phyloP scores from a whole-genome alignment of 2,329 filamentous ascomycete species.

The Nemania sp. region DNA sequence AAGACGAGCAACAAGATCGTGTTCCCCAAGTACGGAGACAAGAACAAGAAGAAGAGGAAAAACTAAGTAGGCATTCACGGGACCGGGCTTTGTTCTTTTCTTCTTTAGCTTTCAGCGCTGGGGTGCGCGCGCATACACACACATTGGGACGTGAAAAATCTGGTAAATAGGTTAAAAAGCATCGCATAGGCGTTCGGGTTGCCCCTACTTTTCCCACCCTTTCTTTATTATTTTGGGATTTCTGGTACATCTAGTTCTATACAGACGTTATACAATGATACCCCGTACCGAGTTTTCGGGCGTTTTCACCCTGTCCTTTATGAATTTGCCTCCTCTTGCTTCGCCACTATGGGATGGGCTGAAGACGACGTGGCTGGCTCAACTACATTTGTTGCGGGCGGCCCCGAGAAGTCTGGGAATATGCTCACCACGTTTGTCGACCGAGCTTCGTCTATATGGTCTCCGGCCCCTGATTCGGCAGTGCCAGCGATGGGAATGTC shows the following conservation, averaged over 20 bases:
- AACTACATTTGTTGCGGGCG: not conserved
- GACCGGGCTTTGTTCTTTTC: not conserved
- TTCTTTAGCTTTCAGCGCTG: not conserved
- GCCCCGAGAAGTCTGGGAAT: not conserved
- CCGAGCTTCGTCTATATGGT: not conserved
- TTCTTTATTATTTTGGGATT: slow-evolving; percentile 21
- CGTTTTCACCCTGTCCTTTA: slow-evolving; percentile 15
- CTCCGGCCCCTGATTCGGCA: not conserved
- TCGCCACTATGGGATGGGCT: slow-evolving; percentile 5
- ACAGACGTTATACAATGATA: slow-evolving; percentile 35
- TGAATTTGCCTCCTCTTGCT: slow-evolving; percentile 6
- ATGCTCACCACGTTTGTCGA: not conserved
- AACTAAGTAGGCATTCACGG: slow-evolving; percentile 24
- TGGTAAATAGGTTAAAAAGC: slow-evolving; percentile 7
- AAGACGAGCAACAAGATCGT: slow-evolving; percentile 62
- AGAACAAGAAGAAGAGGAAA: slow-evolving; percentile 49
- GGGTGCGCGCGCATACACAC: not conserved
- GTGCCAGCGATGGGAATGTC: not conserved
- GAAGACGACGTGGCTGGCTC: not conserved
- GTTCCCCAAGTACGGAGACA: slow-evolving; percentile 62
- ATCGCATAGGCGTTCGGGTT: slow-evolving; percentile 36
- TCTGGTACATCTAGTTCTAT: slow-evolving; percentile 31
- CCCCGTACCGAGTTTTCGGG: slow-evolving; percentile 26
- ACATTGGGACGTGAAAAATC: slow-evolving; percentile 35
- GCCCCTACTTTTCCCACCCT: slow-evolving; percentile 26